Evolutionary conservation across 2,329 filamentous ascomycete genomes (phyloP), one percentile per base, ranked within the genome.

Genomic region (Colletotrichum trifolii): DNA sequence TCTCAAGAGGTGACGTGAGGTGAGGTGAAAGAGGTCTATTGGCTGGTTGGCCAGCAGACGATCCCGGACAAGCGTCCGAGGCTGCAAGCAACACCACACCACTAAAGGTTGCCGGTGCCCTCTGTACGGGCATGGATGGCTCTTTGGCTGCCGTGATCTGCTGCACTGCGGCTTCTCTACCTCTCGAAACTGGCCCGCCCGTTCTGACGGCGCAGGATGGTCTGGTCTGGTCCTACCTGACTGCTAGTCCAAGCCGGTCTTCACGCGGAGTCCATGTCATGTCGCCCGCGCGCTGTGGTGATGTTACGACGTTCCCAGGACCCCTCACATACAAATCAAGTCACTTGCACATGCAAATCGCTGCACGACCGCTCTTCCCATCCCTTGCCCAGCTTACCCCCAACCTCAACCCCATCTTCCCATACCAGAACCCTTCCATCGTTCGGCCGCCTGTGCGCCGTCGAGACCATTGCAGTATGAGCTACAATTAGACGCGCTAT

Each of bases 341-440:
- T 49, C 45, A 54, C 43, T 67, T 67, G 65, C 65, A 66, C 65
- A 65, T 65, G 53, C 54, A 67, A 57, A 60, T 42, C 61, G 47
- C 43, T 17, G 38, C 60, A 40, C 46, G 53, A 60, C 60, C 46
- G 58, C 58, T 62, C 58, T 58, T 62, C 62, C 52, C 50, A 56
- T 56, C 62, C 40, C 50, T 52, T 46, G 50, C 46, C 52, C 47
- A 52, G 42, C 46, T 17, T 48, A 60, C 48, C 36, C 34, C 15
- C 12, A 8, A 12, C 42, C 12, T 15, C 12, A 43, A 7, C 45
- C 46, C 55, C 33, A 58, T 58, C 13, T 46, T 46, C 38, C 10
- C 33, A n/a, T 64, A 47, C 60, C 59, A 45, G 60, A 58, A 59
- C 43, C 43, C 54, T 54, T 54, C 25, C 25, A 25, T 25, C 42